phyloP scores from a whole-genome alignment of 108 stramenopile species.

The Nitzschia inconspicua region DNA sequence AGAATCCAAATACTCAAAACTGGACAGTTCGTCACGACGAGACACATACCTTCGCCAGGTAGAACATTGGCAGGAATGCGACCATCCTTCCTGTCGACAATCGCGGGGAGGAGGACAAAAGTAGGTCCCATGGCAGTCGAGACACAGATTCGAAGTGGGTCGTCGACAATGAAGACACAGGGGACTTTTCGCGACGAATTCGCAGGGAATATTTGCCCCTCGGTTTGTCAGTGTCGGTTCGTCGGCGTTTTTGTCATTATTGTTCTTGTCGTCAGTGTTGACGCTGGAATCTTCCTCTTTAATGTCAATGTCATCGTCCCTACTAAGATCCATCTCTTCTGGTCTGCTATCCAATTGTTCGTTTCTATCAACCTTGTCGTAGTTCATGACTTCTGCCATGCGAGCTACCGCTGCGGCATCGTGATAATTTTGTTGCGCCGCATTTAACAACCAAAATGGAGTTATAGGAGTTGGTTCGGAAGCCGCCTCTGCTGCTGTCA shows the following conservation, averaged over 20 bases:
- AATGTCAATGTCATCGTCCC: constrained; percentile 7
- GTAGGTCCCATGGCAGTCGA: constrained; percentile 60
- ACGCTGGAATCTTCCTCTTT: constrained; percentile 6
- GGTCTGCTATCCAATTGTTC: not conserved
- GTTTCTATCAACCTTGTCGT: too few species aligned
- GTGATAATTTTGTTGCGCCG: constrained; percentile 72
- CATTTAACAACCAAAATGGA: constrained; percentile 64
- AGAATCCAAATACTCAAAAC: constrained; percentile 38
- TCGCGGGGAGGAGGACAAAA: constrained; percentile 50
- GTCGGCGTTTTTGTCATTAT: constrained; percentile 4
- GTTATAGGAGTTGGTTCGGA: not conserved
- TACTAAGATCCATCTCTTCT: constrained; percentile 15
- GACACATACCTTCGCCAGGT: constrained; percentile 72
- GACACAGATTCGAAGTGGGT: constrained; percentile 48
- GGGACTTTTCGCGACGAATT: constrained; percentile 47
- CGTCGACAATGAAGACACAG: constrained; percentile 80
- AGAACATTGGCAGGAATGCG: constrained; percentile 71
- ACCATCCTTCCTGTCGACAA: constrained; percentile 61
- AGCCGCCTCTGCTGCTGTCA: not conserved
- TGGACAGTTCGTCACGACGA: constrained; percentile 50
- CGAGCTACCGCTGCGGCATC: constrained; percentile 49
- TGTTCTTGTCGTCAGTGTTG: not conserved
- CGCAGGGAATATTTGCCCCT: not conserved
- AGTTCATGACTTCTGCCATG: constrained; percentile 52
- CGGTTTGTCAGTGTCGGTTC: not conserved